Evolutionary conservation across 2,329 filamentous ascomycete species (phyloP).

Genomic region (Leptodontidium sp.): DNA sequence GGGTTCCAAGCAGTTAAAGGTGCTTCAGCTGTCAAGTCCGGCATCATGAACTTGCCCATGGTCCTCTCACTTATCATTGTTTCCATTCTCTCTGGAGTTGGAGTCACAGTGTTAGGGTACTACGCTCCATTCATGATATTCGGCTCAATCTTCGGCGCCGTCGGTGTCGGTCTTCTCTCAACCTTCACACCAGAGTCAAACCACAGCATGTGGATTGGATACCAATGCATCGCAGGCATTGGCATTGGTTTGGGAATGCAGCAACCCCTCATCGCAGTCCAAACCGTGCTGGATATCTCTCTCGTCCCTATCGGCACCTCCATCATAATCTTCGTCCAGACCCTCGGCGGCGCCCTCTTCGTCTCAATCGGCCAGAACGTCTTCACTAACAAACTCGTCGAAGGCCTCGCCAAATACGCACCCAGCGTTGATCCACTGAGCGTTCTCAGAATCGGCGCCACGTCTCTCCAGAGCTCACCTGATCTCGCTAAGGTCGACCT

Average conservation of each 20-base stretch:
- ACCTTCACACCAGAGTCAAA: conserved; percentile 59
- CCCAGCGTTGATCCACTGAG: conserved; percentile 53
- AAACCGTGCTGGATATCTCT: conserved; percentile 62
- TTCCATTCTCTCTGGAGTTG: conserved; percentile 35
- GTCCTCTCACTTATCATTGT: conserved; percentile 46
- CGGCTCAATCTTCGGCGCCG: conserved; percentile 53
- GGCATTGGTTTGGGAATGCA: conserved; percentile 68
- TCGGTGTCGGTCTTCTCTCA: conserved; percentile 59
- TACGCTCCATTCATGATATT: conserved; percentile 67
- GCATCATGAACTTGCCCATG: conserved; percentile 51
- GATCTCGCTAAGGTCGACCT: conserved; percentile 59
- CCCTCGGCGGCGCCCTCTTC: conserved; percentile 66
- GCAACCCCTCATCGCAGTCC: conserved; percentile 62
- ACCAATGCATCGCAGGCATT: conserved; percentile 62
- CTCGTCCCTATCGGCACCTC: conserved; percentile 62
- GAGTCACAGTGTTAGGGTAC: conserved; percentile 59
- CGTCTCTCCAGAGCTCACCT: conserved; percentile 59
- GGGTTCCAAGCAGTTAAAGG: conserved; percentile 55
- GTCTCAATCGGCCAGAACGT: conserved; percentile 64
- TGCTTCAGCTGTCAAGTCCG: conserved; percentile 53
- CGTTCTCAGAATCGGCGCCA: conserved; percentile 62
- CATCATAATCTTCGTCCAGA: conserved; percentile 63
- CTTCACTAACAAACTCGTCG: conserved; percentile 47
- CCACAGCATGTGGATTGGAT: conserved; percentile 62
- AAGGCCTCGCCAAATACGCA: conserved; percentile 48